Percentiles rank a stretch among this genome's conserved stretches.
Evolutionary conservation across 2,329 filamentous ascomycete genomes (phyloP).

Genomic region (Drechslerella stenobrocha): DNA sequence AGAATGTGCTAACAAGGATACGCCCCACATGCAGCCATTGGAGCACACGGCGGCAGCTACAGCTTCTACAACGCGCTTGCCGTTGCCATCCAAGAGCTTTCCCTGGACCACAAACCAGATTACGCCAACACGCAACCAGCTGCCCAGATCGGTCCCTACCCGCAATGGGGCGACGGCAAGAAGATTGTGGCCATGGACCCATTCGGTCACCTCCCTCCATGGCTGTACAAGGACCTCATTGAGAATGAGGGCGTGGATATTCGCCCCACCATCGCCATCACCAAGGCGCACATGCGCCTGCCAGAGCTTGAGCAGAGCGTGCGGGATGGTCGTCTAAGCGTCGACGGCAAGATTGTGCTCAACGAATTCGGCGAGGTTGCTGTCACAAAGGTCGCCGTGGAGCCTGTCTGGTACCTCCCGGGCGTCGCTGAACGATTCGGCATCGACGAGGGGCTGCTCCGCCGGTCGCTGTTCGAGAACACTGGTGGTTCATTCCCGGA

Average conservation of each 20-base stretch:
- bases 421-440: constrained; percentile 90
- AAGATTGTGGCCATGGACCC: constrained; percentile 99
- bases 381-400: constrained; percentile 95
- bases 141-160: constrained; percentile 83
- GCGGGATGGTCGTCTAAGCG: constrained; percentile 71
- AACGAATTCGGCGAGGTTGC: constrained; percentile 84
- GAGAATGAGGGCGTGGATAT: constrained; percentile 80
- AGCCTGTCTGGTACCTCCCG: constrained; percentile 87
- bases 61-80: constrained; percentile 94
- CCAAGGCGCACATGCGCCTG: constrained; percentile 93
- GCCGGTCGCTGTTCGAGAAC: constrained; percentile 87
- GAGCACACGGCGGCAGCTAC: constrained; percentile 84
- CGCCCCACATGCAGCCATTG: constrained; percentile 60
- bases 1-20: not conserved
- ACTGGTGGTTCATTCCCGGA: constrained; percentile 96
- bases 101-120: constrained; percentile 76
- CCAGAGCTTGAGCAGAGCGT: constrained; percentile 92
- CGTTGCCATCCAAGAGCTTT: constrained; percentile 85
- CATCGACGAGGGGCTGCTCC: constrained; percentile 84
- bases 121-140: constrained; percentile 88
- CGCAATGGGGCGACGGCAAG: constrained; percentile 82
- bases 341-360: constrained; percentile 85
- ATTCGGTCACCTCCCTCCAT: constrained; percentile 81
- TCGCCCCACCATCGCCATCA: constrained; percentile 86
- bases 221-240: constrained; percentile 78